Percentiles rank a stretch among this genome's conserved stretches.
Conservation (phyloP, 768 basidiomycete genomes). For the Boletus vinaceobasis region DNA sequence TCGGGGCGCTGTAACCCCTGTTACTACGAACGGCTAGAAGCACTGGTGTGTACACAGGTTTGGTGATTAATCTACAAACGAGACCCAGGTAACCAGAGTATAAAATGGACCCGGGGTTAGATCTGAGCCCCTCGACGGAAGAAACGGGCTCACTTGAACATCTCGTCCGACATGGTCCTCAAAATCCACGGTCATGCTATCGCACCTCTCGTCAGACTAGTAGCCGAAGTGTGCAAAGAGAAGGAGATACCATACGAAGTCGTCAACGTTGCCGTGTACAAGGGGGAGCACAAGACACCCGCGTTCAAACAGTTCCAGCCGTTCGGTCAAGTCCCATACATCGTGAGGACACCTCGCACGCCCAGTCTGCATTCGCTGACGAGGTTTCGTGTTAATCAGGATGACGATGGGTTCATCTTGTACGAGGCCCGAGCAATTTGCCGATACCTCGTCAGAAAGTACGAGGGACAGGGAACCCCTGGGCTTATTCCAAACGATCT, state of each 20-base stretch:
- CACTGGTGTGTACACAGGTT: not conserved
- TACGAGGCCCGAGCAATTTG: conserved; percentile 29
- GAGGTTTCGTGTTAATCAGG: conserved; percentile 6
- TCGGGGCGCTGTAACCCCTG: not conserved
- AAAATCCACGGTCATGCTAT: conserved; percentile 40
- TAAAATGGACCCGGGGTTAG: not conserved
- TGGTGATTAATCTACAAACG: not conserved
- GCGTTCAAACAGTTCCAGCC: conserved; percentile 31
- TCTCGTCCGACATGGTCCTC: conserved; percentile 35
- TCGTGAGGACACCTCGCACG: conserved; percentile 13
- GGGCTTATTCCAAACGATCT: conserved; percentile 18
- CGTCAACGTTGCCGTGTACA: conserved; percentile 31
- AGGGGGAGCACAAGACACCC: conserved; percentile 34
- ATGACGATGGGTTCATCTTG: conserved; percentile 32
- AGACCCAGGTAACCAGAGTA: not conserved
- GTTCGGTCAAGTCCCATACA: conserved; percentile 38
- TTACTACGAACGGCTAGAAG: not conserved
- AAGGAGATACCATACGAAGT: conserved; percentile 38
- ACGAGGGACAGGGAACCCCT: conserved; percentile 18
- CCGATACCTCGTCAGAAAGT: conserved; percentile 31
- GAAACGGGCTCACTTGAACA: not conserved
- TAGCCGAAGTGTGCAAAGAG: conserved; percentile 39
- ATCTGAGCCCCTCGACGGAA: no score
- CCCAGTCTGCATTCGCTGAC: not conserved
- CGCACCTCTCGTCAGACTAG: conserved; percentile 40